Percentiles rank a stretch among this genome's conserved stretches.
These are phyloP conservation scores for Ganoderma leucocontextum DNA, from an alignment of 1,284 basidiomycete species.

Conservation along the genomic window DNA sequence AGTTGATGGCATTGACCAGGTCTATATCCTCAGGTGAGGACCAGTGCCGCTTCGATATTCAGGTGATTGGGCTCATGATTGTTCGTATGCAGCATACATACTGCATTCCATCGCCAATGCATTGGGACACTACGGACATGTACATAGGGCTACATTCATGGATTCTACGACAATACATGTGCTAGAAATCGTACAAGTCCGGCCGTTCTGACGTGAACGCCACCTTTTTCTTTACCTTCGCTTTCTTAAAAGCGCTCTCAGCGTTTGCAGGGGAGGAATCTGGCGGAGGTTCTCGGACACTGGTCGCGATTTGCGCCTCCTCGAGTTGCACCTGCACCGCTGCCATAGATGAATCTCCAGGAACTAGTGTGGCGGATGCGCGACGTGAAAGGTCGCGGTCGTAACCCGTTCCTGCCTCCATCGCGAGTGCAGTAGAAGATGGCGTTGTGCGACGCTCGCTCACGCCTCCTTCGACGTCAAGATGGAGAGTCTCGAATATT, in stretches of 20 bases:
- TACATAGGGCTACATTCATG: conserved; percentile 28
- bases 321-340: conserved; percentile 43
- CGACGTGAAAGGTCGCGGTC: conserved; percentile 23
- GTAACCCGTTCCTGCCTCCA: conserved; percentile 35
- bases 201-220: conserved; percentile 74
- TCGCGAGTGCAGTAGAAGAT: conserved; percentile 41
- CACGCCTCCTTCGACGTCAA: conserved; percentile 93
- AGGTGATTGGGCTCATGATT: not conserved
- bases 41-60: not conserved
- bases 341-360: conserved; percentile 24
- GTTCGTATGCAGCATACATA: not conserved
- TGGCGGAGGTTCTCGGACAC: not conserved
- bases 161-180: conserved; percentile 15
- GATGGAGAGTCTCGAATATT: conserved; percentile 91
- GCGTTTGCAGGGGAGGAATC: conserved; percentile 20
- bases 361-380: not conserved
- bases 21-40: not conserved
- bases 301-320: conserved; percentile 25
- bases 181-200: conserved; percentile 67
- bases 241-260: conserved; percentile 47
- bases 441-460: conserved; percentile 83
- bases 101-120: not conserved
- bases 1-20: not conserved
- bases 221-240: conserved; percentile 71
- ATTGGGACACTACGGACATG: conserved; percentile 11